Evolutionary conservation across 192 early-diverging fungal species (phyloP), one percentile per base, ranked within the genome.

Genomic region (Coemansia javaensis): DNA sequence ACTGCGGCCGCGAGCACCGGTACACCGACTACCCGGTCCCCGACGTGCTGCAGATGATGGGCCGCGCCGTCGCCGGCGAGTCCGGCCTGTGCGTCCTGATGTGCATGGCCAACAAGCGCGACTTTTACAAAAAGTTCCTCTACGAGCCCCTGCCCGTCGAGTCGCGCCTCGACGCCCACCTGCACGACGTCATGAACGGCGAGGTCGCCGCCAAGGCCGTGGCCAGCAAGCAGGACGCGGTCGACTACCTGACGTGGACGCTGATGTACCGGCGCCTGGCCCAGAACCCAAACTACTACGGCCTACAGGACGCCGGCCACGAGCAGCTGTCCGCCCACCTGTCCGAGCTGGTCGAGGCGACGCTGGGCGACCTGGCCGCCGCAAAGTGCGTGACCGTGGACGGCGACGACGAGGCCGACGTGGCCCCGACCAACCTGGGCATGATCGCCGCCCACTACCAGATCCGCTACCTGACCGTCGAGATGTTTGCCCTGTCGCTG

Each of bases 161-260:
- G 51, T 93, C 90, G 7, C 92, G 93, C 38, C 67, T 99, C 53
- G 91, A 99, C 50, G 85, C 86, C 38, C 88, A 87, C 59, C 71
- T 99, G 56, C 94, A 97, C 59, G 94, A 99, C 50, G 90, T 91
- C 69, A 91, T 99, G 76, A 96, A 94, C 67, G 90, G 91, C 16
- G 97, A 98, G 56, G 85, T 97, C 51, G 93, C 91, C 0, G 93
- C 92, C 24, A 87, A 89, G 58, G 93, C 91, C 0, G 93, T 99
- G 34, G 86, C 88, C 61, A 94, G 87, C 66, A 97, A 95, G 78
- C 93, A 99, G 63, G 94, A 98, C 60, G 97, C 97, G 0, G 92
- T 99, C 1, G 97, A 99, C 48, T 99, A 97, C 47, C 69, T 99
- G 44, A 99, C 97, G 0, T 99, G 97, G 97, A 93, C 95, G 22